Evolutionary conservation across 371 early-diverging fungal genomes (phyloP).

Genomic region (Apophysomyces trapeziformis): DNA sequence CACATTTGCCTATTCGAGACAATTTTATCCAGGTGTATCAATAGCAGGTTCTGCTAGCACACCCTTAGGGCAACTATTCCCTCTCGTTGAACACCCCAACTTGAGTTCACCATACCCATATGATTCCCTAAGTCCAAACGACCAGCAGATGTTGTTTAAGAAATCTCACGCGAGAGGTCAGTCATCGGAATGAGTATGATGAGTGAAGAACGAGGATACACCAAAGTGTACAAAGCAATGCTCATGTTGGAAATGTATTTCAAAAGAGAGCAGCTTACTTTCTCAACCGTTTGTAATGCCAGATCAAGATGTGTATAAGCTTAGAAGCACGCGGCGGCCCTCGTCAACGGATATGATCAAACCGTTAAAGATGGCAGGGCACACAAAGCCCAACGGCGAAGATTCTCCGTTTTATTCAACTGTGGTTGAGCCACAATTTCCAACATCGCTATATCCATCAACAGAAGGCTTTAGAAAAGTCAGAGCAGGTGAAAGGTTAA

Average conservation of each 20-base stretch:
- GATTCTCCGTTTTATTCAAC: neutral
- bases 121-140: too few relatives aligned
- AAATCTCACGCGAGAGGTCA: too few relatives aligned
- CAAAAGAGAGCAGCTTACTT: too few relatives aligned
- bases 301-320: too few relatives aligned
- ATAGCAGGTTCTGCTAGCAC: neutral
- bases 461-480: neutral
- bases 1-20: neutral
- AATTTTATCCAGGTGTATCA: neutral
- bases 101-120: neutral
- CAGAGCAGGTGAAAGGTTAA: neutral
- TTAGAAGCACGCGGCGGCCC: too few relatives aligned
- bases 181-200: too few relatives aligned
- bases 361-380: neutral
- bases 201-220: too few relatives aligned
- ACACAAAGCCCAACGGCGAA: neutral
- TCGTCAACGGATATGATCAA: too few relatives aligned
- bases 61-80: neutral
- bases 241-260: too few relatives aligned
- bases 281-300: too few relatives aligned
- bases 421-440: neutral
- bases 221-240: too few relatives aligned
- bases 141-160: too few relatives aligned
- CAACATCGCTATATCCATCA: neutral
- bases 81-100: neutral